These are phyloP conservation scores for Colletotrichum falcatum DNA, from an alignment of 2,329 filamentous ascomycete species.

Conservation along the genomic window DNA sequence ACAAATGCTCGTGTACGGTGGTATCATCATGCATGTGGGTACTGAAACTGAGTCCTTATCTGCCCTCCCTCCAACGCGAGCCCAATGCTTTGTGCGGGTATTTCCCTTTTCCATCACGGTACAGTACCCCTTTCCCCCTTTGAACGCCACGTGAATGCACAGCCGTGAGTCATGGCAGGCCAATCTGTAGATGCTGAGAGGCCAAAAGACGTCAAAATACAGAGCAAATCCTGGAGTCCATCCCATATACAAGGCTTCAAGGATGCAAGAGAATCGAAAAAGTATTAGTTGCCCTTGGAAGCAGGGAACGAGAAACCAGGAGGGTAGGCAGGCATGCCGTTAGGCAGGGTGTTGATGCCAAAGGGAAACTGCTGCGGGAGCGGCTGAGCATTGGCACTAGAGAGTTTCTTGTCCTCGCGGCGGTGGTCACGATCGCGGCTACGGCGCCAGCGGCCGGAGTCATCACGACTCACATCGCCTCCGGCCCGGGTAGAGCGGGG, in stretches of 20 bases:
- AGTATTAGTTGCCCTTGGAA: constrained; percentile 42
- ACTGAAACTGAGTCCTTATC: constrained; percentile 10
- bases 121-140: constrained; percentile 7
- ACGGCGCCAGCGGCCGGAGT: constrained; percentile 48
- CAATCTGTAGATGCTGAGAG: constrained; percentile 4
- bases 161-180: constrained; percentile 20
- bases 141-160: constrained; percentile 36
- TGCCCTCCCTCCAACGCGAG: constrained; percentile 13
- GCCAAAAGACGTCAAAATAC: constrained; percentile 31
- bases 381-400: constrained; percentile 43
- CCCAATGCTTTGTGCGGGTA: constrained; percentile 18
- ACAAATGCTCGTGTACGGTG: constrained; percentile 22
- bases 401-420: constrained; percentile 46
- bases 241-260: constrained; percentile 17
- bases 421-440: constrained; percentile 45
- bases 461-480: constrained; percentile 51
- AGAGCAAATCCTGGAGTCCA: constrained; percentile 9
- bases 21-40: constrained; percentile 16
- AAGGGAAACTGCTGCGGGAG: constrained; percentile 52
- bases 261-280: constrained; percentile 8
- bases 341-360: constrained; percentile 55
- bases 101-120: constrained; percentile 25
- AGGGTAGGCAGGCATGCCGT: constrained; percentile 58
- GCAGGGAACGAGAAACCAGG: constrained; percentile 55
- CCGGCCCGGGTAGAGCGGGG: constrained; percentile 70